Conservation (phyloP, 2,329 filamentous ascomycete species). For the Pseudonectria buxi region DNA sequence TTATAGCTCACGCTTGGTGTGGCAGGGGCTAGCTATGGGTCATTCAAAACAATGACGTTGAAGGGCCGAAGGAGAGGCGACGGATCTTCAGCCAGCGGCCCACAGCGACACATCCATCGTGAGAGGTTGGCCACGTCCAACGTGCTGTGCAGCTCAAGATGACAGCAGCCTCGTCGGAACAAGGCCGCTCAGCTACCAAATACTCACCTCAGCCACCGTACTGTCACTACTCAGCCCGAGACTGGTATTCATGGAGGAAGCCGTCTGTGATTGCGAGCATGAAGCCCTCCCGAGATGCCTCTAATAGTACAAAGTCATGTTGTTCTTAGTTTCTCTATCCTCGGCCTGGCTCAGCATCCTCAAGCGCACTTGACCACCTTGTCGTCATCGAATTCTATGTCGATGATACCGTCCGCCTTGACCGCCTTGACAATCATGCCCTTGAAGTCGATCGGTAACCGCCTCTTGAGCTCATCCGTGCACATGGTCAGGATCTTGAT, state of each 20-base stretch:
- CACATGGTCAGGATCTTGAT: conserved; percentile 92
- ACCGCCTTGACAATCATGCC: conserved; percentile 91
- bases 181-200: too few relatives aligned
- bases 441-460: conserved; percentile 98
- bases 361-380: conserved; percentile 59
- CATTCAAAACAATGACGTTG: too few relatives aligned
- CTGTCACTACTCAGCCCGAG: too few relatives aligned
- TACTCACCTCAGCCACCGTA: too few relatives aligned
- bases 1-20: too few relatives aligned
- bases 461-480: conserved; percentile 92
- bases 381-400: conserved; percentile 80
- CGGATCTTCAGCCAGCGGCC: too few relatives aligned
- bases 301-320: conserved; percentile 33
- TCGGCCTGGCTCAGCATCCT: conserved; percentile 13
- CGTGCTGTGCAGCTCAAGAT: too few relatives aligned
- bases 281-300: conserved; percentile 14
- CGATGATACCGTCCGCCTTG: conserved; percentile 85
- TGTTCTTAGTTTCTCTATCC: conserved; percentile 11
- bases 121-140: too few relatives aligned
- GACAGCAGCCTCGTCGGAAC: too few relatives aligned
- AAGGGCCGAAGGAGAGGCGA: too few relatives aligned
- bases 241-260: conserved; percentile 10
- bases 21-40: too few relatives aligned
- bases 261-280: conserved; percentile 18
- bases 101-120: too few relatives aligned